Evolutionary conservation across 495 filamentous ascomycete species (phyloP).

Genomic region (Articulospora tetracladia): DNA sequence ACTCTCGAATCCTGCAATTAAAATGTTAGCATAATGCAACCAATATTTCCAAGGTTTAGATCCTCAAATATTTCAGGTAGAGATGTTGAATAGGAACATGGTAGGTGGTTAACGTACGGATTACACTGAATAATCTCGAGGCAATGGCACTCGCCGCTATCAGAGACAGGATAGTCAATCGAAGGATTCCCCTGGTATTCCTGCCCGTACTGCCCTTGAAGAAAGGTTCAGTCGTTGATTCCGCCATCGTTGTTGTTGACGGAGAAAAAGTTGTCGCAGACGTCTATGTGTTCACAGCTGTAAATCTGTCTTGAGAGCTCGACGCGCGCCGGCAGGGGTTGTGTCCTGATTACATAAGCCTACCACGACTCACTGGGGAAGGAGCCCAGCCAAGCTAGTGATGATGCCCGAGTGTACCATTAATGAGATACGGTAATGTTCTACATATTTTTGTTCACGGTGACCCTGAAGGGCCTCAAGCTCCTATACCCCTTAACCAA

Average conservation of each 20-base stretch:
- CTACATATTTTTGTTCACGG: no score
- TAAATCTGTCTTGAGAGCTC: slow-evolving; percentile 11
- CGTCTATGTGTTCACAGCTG: slow-evolving; percentile 18
- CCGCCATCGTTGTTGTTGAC: slow-evolving; percentile 21
- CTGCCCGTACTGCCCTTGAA: slow-evolving; percentile 33
- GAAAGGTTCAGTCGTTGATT: slow-evolving; percentile 32
- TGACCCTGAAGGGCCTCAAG: no score
- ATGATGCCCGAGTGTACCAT: no score
- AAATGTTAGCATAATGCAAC: slow-evolving; percentile 9
- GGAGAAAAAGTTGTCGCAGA: slow-evolving; percentile 18
- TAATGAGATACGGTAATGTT: no score
- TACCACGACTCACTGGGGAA: no score
- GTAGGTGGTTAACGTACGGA: slow-evolving; percentile 67
- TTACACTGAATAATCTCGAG: slow-evolving; percentile 96
- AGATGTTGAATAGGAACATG: not conserved
- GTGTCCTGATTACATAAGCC: no score
- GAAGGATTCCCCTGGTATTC: slow-evolving; percentile 81
- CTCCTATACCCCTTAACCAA: no score
- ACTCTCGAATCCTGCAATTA: slow-evolving; percentile 83
- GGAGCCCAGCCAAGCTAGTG: no score
- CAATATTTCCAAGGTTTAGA: not conserved
- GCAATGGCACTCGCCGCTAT: slow-evolving; percentile 92
- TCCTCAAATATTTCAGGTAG: not conserved
- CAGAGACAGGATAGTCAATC: slow-evolving; percentile 85
- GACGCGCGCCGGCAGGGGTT: slow-evolving; percentile 17